These are phyloP conservation scores for Solanum hybrid DNA, from an alignment of 305 asterid species.

Conservation along the genomic window DNA sequence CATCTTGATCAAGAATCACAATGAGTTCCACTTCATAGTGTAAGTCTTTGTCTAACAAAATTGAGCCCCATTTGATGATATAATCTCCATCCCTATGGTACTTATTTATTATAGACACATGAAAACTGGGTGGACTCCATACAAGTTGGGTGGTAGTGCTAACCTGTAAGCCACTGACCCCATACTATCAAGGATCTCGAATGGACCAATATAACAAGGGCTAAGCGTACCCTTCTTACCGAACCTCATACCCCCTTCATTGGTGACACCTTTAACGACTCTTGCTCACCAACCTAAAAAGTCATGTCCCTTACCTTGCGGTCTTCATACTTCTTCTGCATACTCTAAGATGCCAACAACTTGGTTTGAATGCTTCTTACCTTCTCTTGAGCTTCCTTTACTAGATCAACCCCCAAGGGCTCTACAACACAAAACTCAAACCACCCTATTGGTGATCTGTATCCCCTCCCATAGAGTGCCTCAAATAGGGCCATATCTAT, in stretches of 20 bases:
- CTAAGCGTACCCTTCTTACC: background rate
- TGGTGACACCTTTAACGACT: background rate
- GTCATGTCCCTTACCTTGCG: background rate
- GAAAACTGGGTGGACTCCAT: background rate
- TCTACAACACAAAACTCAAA: background rate
- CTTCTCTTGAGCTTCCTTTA: background rate
- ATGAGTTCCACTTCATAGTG: background rate
- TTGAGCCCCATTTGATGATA: background rate
- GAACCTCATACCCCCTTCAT: background rate
- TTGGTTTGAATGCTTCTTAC: background rate
- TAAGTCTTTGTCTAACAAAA: background rate
- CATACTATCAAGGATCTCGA: too few species aligned
- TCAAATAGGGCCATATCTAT: background rate
- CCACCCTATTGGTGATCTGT: background rate
- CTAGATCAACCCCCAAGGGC: background rate
- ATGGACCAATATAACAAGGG: background rate
- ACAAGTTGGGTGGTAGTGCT: background rate
- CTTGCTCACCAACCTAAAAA: background rate
- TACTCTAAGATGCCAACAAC: background rate
- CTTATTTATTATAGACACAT: background rate
- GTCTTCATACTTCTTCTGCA: background rate
- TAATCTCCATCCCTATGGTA: too few species aligned
- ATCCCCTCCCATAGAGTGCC: background rate
- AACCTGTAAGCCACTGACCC: background rate
- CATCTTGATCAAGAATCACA: background rate